These are phyloP conservation scores for Eucalyptus leucophloia DNA, from an alignment of 345 rosid genomes.

Conservation along the genomic window DNA sequence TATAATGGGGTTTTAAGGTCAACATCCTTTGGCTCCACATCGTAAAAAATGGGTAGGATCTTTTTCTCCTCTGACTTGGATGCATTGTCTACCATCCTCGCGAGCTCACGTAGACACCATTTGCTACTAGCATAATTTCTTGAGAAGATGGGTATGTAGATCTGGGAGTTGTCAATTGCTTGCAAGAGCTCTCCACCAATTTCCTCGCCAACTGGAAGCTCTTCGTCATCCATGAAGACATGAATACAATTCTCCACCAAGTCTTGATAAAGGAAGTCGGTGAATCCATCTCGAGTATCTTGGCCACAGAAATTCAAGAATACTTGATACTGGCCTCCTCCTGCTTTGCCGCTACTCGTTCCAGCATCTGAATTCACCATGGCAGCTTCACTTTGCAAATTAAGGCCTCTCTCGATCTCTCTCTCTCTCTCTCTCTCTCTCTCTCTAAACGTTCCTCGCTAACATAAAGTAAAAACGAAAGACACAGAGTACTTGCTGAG, in stretches of 20 bases:
- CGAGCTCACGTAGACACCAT: not conserved
- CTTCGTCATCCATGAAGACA: not conserved
- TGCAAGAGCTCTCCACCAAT: rapidly evolving
- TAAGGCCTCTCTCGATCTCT: not conserved
- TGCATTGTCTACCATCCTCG: not conserved
- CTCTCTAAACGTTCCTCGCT: rapidly evolving
- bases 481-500: rapidly evolving
- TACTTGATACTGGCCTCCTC: not conserved
- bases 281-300: not conserved
- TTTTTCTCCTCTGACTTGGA: not conserved
- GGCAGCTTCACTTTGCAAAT: not conserved
- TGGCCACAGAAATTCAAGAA: not conserved
- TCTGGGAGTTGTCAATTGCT: not conserved
- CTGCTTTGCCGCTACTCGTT: not conserved
- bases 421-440: not conserved
- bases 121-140: not conserved
- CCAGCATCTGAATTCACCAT: not conserved
- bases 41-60: not conserved
- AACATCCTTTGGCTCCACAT: not conserved
- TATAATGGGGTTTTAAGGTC: not conserved
- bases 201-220: not conserved
- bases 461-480: no score
- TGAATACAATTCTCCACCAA: not conserved
- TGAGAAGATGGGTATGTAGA: not conserved
- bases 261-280: not conserved